phyloP scores from a whole-genome alignment of 129 eudicot genomes.

The Centaurea solstitialis region DNA sequence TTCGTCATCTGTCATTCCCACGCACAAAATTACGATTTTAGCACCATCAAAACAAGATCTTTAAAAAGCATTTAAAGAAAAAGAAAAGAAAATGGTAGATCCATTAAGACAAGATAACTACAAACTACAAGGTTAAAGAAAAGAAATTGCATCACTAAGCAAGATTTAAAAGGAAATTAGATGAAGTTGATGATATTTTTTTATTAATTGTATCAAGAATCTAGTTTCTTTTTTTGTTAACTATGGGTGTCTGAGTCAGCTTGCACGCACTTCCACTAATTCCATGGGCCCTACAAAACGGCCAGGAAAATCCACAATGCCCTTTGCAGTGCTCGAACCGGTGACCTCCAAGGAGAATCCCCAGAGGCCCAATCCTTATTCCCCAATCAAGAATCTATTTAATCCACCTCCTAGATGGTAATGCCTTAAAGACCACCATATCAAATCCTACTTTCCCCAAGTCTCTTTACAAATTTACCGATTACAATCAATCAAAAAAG shows the following conservation, averaged over 20 bases:
- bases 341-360: too few species aligned
- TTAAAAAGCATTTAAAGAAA: constrained; percentile 4
- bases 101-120: not conserved
- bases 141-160: not conserved
- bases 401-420: not conserved
- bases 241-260: too few species aligned
- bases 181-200: not conserved
- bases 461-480: not conserved
- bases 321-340: too few species aligned
- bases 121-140: not conserved
- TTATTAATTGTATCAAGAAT: not conserved
- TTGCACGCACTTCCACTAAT: too few species aligned
- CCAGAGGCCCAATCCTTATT: too few species aligned
- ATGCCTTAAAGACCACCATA: not conserved
- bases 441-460: not conserved
- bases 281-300: too few species aligned
- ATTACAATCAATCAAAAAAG: not conserved
- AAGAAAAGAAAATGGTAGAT: not conserved
- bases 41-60: not conserved
- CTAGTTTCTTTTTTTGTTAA: too few species aligned
- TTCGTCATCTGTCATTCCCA: constrained; percentile 55
- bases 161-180: not conserved
- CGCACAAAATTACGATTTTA: not conserved
- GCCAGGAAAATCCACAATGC: too few species aligned
- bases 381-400: too few species aligned